Conservation (phyloP, 768 basidiomycete genomes). For the Pleurotus ostreatus region DNA sequence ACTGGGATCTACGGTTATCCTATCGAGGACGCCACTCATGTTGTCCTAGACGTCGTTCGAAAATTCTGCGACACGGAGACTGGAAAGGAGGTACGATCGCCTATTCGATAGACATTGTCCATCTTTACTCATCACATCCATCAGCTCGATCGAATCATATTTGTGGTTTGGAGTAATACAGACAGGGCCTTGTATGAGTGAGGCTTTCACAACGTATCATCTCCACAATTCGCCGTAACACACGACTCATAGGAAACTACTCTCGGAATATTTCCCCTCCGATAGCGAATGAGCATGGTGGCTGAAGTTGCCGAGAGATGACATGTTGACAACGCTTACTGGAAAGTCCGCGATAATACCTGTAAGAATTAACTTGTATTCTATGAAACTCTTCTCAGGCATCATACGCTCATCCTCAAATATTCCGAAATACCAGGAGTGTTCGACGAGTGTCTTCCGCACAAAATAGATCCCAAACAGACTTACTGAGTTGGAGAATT, state of each 20-base stretch:
- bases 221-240: constrained; percentile 5
- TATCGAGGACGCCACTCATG: constrained; percentile 62
- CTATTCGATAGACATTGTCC: neutral
- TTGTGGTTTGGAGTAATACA: constrained; percentile 66
- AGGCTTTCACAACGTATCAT: constrained; percentile 19
- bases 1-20: constrained; percentile 81
- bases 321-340: constrained; percentile 3
- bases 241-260: constrained; percentile 30
- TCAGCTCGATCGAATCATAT: constrained; percentile 69
- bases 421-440: too few relatives aligned
- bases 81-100: constrained; percentile 39
- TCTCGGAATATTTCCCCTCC: constrained; percentile 64
- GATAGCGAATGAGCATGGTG: constrained; percentile 2
- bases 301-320: neutral
- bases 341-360: neutral
- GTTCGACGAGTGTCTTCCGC: too few relatives aligned
- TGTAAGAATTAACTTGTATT: neutral
- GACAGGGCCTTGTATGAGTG: constrained; percentile 68
- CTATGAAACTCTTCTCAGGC: neutral
- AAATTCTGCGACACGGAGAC: constrained; percentile 50
- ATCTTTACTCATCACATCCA: neutral
- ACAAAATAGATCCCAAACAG: neutral
- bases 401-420: too few relatives aligned
- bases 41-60: constrained; percentile 60
- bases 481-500: neutral